Evolutionary conservation across 129 eudicot genomes (phyloP).

Genomic region (Flaveria brownii): DNA sequence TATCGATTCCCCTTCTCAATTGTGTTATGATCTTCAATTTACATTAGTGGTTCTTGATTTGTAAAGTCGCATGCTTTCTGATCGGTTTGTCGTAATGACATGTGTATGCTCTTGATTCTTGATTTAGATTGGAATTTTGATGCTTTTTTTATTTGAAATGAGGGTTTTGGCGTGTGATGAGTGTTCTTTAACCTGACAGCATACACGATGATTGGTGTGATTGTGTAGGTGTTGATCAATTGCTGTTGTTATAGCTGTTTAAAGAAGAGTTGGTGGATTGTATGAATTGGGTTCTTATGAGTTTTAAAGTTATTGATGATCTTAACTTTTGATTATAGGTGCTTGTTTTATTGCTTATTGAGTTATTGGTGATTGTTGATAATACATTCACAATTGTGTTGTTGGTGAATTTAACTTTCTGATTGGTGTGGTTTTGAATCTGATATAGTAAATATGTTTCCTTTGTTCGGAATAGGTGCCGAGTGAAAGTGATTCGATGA

Average conservation of each 20-base stretch:
- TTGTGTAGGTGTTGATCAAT: conserved; percentile 26
- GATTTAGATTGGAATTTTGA: conserved; percentile 6
- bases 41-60: background rate
- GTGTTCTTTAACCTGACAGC: no score
- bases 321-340: background rate
- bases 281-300: conserved; percentile 2
- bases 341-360: background rate
- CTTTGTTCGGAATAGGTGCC: conserved; percentile 30
- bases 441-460: background rate
- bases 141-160: conserved; percentile 15
- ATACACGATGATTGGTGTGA: conserved; percentile 17
- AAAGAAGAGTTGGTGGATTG: background rate
- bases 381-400: background rate
- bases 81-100: conserved; percentile 23
- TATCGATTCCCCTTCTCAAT: conserved; percentile 12
- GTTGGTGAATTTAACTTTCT: background rate
- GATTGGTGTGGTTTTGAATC: background rate
- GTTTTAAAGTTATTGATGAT: conserved; percentile 2
- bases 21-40: conserved; percentile 7
- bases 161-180: background rate
- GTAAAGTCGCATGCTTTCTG: conserved; percentile 25
- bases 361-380: background rate
- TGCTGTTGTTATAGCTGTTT: background rate
- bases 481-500: conserved; percentile 47
- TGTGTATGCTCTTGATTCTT: conserved; percentile 15